A percentile compares a stretch with the other conserved stretches of the same genome.
These are phyloP conservation scores for Trichoderma breve DNA, from an alignment of 2,329 filamentous ascomycete species.

Conservation along the genomic window DNA sequence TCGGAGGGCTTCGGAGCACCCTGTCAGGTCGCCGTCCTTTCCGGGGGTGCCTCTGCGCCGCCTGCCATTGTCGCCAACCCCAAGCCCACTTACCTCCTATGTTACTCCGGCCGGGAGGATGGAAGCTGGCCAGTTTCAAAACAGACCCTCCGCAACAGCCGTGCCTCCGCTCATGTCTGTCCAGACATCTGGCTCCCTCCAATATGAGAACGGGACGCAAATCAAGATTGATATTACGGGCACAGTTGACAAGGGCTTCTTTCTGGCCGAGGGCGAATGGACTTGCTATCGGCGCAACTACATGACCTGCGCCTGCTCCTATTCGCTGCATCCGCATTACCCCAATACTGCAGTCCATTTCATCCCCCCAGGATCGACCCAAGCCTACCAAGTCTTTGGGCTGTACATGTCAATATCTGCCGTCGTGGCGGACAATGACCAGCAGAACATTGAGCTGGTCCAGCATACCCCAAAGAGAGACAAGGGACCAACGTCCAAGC, in stretches of 20 bases:
- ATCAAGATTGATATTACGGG: slow-evolving; percentile 74
- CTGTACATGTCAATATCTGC: slow-evolving; percentile 86
- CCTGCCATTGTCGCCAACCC: slow-evolving; percentile 53
- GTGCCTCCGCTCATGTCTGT: slow-evolving; percentile 54
- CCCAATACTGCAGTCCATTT: slow-evolving; percentile 50
- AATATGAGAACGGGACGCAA: slow-evolving; percentile 54
- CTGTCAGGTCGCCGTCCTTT: slow-evolving; percentile 53
- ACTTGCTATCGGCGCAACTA: slow-evolving; percentile 92
- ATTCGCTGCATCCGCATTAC: slow-evolving; percentile 60
- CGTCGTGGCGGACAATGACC: slow-evolving; percentile 71
- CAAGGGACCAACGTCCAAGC: slow-evolving; percentile 77
- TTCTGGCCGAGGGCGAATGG: slow-evolving; percentile 77
- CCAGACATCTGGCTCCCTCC: slow-evolving; percentile 57
- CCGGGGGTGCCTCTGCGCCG: slow-evolving; percentile 45
- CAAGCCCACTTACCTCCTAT: slow-evolving; percentile 48
- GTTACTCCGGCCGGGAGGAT: slow-evolving; percentile 48
- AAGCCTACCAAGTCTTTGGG: slow-evolving; percentile 64
- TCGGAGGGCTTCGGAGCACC: slow-evolving; percentile 49
- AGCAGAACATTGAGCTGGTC: slow-evolving; percentile 77
- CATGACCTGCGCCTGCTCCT: slow-evolving; percentile 81
- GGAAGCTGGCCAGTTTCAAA: slow-evolving; percentile 44
- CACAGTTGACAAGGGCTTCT: slow-evolving; percentile 87
- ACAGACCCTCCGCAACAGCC: slow-evolving; percentile 32
- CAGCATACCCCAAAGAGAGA: slow-evolving; percentile 91
- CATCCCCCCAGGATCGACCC: slow-evolving; percentile 48